Evolutionary conservation across 1,139 yeast genomes (phyloP), one percentile per base, ranked within the genome.

Genomic region (Pichiaceae sp.): DNA sequence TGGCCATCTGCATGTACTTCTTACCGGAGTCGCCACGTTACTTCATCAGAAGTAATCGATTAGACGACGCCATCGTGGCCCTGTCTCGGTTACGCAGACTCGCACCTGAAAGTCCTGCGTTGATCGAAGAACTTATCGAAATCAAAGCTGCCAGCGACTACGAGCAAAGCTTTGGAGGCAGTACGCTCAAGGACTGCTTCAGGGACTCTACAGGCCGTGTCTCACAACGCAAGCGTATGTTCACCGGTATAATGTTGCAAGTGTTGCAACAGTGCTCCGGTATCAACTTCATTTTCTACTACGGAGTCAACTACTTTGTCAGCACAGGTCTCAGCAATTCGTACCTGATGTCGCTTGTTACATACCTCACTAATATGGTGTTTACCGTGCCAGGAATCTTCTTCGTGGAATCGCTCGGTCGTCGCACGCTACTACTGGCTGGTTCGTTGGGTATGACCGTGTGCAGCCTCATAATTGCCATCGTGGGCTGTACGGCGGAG

Each of bases 211-310:
- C 78, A 26, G 78, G 82, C 38, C 64, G 87, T 49, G 78, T 68
- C 42, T 75, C 75, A 45, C 89, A 81, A 54, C 63, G 67, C 2
- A 63, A 75, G 36, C 63, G 91, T 48, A 74, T 80, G 68, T 40
- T 72, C 20, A 80, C 89, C 0, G 87, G 89, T 17, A 75, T 81
- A 42, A 68, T 75, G 0, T 63, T 80, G 17, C 89, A 81, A 52
- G 75, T 79, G 3, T 67, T 80, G 43, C 91, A 82, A 55, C 91
- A 82, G 59, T 74, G 83, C 48, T 72, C 85, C 1, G 91, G 91
- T 6, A 80, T 82, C 40, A 82, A 82, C 54, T 82, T 82, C 53
- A 80, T 81, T 42, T 82, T 82, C 51, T 82, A 82, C 56, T 81
- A 80, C 53, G 89, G 91, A 4, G 85, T 79, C 31, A 78, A 78